Evolutionary conservation across 345 rosid genomes (phyloP).

Genomic region (Eucalyptus pauciflora): DNA sequence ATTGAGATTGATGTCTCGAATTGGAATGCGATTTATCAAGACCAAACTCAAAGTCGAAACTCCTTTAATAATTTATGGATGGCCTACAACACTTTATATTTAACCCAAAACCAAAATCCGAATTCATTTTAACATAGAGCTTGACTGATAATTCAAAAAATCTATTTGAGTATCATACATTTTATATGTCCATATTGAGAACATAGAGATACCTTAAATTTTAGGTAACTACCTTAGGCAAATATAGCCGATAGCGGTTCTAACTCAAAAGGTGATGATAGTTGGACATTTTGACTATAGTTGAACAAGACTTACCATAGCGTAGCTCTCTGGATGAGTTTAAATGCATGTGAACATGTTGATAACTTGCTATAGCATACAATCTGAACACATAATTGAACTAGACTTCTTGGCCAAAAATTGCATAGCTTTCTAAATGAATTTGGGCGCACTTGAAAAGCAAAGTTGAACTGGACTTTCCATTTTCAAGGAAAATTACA

Average conservation of each 20-base stretch:
- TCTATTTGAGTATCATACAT: too few species aligned
- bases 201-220: too few species aligned
- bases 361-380: background rate
- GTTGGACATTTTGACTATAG: background rate
- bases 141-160: too few species aligned
- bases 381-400: background rate
- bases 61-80: background rate
- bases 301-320: background rate
- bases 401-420: background rate
- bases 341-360: background rate
- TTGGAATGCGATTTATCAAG: background rate
- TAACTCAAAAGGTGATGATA: too few species aligned
- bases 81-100: too few species aligned
- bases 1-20: background rate
- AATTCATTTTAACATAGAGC: too few species aligned
- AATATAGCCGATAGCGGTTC: fast-evolving
- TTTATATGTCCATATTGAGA: too few species aligned
- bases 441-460: background rate
- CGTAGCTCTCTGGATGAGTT: background rate
- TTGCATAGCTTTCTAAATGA: background rate
- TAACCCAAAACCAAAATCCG: too few species aligned
- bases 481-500: too few species aligned
- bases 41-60: background rate
- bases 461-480: background rate
- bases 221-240: too few species aligned